These are phyloP conservation scores for Sextonia rubra DNA, from an alignment of 164 flowering plant genomes.

Conservation along the genomic window DNA sequence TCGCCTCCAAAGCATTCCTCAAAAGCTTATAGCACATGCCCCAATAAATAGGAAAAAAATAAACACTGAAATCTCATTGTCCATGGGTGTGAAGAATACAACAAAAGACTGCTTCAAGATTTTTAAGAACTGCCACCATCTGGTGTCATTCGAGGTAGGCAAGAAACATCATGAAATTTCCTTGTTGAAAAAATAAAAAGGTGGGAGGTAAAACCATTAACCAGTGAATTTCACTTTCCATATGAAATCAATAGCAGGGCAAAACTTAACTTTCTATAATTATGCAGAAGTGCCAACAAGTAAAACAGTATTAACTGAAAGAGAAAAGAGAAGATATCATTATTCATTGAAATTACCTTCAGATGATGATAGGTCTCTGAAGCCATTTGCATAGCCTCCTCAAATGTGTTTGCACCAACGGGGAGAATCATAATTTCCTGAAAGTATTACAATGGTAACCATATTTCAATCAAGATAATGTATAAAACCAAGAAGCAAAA, in stretches of 20 bases:
- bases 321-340: neutral
- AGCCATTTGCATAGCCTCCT: conserved; percentile 93
- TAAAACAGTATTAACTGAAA: neutral
- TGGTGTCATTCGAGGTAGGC: neutral
- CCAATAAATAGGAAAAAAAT: neutral
- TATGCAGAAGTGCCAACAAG: neutral
- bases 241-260: neutral
- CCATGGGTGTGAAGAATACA: neutral
- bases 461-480: neutral
- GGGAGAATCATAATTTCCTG: conserved; percentile 97
- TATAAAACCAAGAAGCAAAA: neutral
- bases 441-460: conserved; percentile 15
- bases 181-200: neutral
- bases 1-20: neutral
- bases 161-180: neutral
- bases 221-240: neutral
- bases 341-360: conserved; percentile 46
- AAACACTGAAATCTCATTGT: too few species aligned
- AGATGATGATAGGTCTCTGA: conserved; percentile 95
- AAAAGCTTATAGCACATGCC: neutral
- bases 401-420: conserved; percentile 70
- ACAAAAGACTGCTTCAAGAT: neutral
- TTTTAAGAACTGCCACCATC: neutral
- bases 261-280: neutral
- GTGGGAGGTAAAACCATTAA: neutral